phyloP scores from a whole-genome alignment of 192 early-diverging fungal genomes.

The Coemansia erecta region DNA sequence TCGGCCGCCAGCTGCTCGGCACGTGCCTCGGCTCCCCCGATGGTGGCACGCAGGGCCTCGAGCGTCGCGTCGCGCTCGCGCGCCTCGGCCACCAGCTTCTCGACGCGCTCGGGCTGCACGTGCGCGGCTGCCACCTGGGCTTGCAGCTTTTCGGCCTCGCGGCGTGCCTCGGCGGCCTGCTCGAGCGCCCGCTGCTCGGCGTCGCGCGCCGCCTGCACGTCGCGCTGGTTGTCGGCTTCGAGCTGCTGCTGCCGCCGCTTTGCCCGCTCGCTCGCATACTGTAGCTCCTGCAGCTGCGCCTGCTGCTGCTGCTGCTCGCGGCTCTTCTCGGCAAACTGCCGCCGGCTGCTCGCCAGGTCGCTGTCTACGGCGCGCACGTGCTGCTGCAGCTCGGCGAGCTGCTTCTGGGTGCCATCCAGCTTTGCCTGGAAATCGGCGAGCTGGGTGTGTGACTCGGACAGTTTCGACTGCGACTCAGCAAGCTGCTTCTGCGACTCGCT shows the following conservation, averaged over 20 bases:
- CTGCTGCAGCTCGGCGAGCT: slow-evolving; percentile 19
- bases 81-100: too few relatives aligned
- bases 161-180: too few relatives aligned
- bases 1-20: slow-evolving; percentile 29
- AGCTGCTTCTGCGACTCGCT: too few relatives aligned
- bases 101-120: background rate
- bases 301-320: background rate
- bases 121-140: too few relatives aligned
- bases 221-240: too few relatives aligned
- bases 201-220: too few relatives aligned
- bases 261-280: background rate
- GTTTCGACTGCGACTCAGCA: slow-evolving; percentile 2
- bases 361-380: slow-evolving; percentile 46
- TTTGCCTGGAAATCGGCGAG: slow-evolving; percentile 22
- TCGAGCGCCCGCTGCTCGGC: too few relatives aligned
- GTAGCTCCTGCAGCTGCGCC: background rate
- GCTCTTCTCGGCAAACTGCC: slow-evolving; percentile 52
- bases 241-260: too few relatives aligned
- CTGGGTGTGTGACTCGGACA: slow-evolving; percentile 38
- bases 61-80: slow-evolving; percentile 27
- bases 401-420: slow-evolving; percentile 13
- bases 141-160: too few relatives aligned
- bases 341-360: slow-evolving; percentile 48
- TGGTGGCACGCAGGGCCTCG: slow-evolving; percentile 39
- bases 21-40: slow-evolving; percentile 35